Base-by-base conservation (phyloP, 352 stramenopile genomes). In the Globisporangium rhizosaccharum region DNA sequence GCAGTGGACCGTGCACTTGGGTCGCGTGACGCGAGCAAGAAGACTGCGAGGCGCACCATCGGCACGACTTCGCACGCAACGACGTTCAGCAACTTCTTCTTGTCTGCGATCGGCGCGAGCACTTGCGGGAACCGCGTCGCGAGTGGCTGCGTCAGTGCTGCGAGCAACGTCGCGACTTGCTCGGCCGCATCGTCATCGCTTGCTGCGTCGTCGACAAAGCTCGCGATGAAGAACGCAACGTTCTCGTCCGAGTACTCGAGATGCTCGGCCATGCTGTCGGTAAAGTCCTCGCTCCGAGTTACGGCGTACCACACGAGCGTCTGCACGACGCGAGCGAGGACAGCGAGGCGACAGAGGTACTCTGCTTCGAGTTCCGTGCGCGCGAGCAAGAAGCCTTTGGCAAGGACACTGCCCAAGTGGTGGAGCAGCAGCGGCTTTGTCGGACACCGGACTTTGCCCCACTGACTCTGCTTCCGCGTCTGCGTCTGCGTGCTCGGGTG, bases 391-490 rank as follows among this genome's bases (percentile, higher is more conserved):
- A 92, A 61, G 18, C 82, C 79, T 26, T 90, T 90, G 26, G 86
- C 82, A 28, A 92, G 53, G 36, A 94, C 69, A 11, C 77, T 88
- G 3, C 82, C 83, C 28, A 94, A 66, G 65, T 94, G 81, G 44
- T 69, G 76, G 9, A 92, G 66, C 58, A 94, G 51, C 42, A 94
- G 48, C 17, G 85, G 85, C 59, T 92, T 92, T 12, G 75, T 79
- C 4, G 83, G 83, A 65, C 79, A 87, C 36, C 83, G 76, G 18
- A 92, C 76, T 63, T 92, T 92, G 2, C 78, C 79, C 83, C 83
- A 92, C 56, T 90, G 79, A 49, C 83, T 92, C 56, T 92, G 83
- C 65, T 92, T 92, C 11, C 80, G 81, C n/a, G 85, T 94, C 60
- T 91, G 82, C 3, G 85, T 94, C 56, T 94, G 85, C 1, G 85